Evolutionary conservation across 1,284 basidiomycete genomes (phyloP), one percentile per base, ranked within the genome.

Genomic region (Mixia osmundae): DNA sequence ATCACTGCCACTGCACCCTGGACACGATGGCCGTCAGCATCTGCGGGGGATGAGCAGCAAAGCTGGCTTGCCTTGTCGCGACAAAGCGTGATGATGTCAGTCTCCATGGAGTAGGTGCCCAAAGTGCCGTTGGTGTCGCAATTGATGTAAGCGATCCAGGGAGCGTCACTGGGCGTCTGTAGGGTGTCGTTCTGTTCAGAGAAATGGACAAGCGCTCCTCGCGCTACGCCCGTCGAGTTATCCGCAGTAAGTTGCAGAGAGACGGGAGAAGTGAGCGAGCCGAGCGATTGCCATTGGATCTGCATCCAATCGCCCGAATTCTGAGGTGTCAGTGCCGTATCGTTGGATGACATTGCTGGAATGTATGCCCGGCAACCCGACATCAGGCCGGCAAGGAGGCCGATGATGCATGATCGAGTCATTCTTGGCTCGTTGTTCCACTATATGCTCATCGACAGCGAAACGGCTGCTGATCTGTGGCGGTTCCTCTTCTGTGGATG

Each of bases 131-230:
- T 79, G 36, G 53, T 51, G 50, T 83, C 79, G 54, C 80, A 87
- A 9, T 68, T 67, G 31, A 87, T 68, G 47, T 82, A 66, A 4
- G 82, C 80, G 44, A 87, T 76, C 78, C 79, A 87, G 5, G 80
- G 79, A 0, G 79, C 77, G 2, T 58, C 39, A 0, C 57, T 53
- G 0, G 57, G 64, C 20, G 68, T 74, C 9, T 42, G 41, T 23
- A 39, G 30, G 12, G 37, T 36, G 10, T 44, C 39, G 35, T 50
- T 43, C 10, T 38, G 25, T 23, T 51, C 52, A 30, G 43, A 34
- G 24, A 54, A 53, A 27, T 50, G 52, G n/a, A 52, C 20, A 23
- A 53, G 40, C 12, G 49, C 50, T 25, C 50, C 52, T 43, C 44
- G 37, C 7, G 10, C 22, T 20, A 20, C 7, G n/a, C n/a, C 14